Percentiles rank a stretch among this genome's conserved stretches.
Evolutionary conservation across 768 basidiomycete genomes (phyloP).

Genomic region (Hemileccinum impolitum): DNA sequence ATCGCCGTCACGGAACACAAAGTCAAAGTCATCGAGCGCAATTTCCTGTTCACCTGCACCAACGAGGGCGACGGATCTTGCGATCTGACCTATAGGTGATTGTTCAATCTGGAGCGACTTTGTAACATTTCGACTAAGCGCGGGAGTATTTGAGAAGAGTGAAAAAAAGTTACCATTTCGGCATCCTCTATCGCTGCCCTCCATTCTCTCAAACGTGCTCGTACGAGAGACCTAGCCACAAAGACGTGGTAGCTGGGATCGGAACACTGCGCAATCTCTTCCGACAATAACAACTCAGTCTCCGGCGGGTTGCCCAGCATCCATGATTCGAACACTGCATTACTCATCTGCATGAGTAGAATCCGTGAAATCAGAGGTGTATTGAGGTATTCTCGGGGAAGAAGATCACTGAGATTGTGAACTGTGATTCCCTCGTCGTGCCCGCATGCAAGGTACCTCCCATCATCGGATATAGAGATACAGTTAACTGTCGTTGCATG

Average conservation of each 20-base stretch:
- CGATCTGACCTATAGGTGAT: neutral
- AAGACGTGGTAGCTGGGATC: neutral
- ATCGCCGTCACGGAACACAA: neutral
- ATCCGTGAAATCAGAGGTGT: neutral
- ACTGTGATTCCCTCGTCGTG: neutral
- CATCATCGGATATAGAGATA: constrained; percentile 6
- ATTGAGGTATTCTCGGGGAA: constrained; percentile 1
- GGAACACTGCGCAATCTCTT: neutral
- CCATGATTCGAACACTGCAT: neutral
- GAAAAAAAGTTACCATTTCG: neutral
- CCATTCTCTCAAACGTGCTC: neutral
- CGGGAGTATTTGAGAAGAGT: neutral
- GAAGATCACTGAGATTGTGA: neutral
- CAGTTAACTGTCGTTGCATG: neutral
- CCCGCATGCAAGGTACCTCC: constrained; percentile 9
- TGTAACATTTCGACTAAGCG: neutral
- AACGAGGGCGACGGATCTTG: neutral
- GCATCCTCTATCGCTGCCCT: neutral
- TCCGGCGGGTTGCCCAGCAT: neutral
- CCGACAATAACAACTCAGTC: neutral
- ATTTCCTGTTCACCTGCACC: neutral
- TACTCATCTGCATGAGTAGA: neutral
- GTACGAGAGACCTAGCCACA: neutral
- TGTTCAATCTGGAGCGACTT: neutral
- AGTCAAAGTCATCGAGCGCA: constrained; percentile 1